A percentile compares a stretch with the other conserved stretches of the same genome.
These are phyloP conservation scores for Thecaphora thlaspeos DNA, from an alignment of 1,284 basidiomycete species.

Conservation along the genomic window DNA sequence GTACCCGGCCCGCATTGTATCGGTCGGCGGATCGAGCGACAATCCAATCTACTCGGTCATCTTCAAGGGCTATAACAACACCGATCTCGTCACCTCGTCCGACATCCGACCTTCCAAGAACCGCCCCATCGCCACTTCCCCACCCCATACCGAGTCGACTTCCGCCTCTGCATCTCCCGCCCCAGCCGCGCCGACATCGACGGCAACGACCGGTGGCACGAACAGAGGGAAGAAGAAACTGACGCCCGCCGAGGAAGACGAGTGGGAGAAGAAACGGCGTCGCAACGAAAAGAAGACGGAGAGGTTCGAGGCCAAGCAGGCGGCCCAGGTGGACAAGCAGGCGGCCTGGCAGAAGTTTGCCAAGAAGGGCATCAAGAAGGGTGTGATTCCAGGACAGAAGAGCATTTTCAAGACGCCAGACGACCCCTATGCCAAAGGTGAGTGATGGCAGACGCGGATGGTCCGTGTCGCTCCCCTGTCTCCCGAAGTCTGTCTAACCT, in stretches of 20 bases:
- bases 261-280: slow-evolving; percentile 86
- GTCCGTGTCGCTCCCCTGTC: too few species aligned
- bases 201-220: too few species aligned
- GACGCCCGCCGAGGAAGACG: slow-evolving; percentile 67
- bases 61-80: slow-evolving; percentile 91
- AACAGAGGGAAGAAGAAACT: slow-evolving; percentile 9
- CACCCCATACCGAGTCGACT: slow-evolving; percentile 63
- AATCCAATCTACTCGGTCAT: slow-evolving; percentile 87
- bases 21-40: slow-evolving; percentile 78
- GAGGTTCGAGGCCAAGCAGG: slow-evolving; percentile 78
- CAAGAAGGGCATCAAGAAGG: slow-evolving; percentile 69
- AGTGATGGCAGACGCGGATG: too few species aligned
- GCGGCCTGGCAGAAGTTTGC: slow-evolving; percentile 96
- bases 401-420: slow-evolving; percentile 96
- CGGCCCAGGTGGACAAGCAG: slow-evolving; percentile 85
- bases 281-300: slow-evolving; percentile 95
- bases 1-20: slow-evolving; percentile 56
- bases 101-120: slow-evolving; percentile 65
- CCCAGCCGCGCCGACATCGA: slow-evolving; percentile 48
- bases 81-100: slow-evolving; percentile 77
- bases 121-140: not conserved
- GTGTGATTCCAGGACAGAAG: slow-evolving; percentile 62
- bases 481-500: not conserved
- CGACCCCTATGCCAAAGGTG: slow-evolving; percentile 77
- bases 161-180: slow-evolving; percentile 56